Conservation (phyloP, 352 stramenopile species). For the Aphanomyces cochlioides region DNA sequence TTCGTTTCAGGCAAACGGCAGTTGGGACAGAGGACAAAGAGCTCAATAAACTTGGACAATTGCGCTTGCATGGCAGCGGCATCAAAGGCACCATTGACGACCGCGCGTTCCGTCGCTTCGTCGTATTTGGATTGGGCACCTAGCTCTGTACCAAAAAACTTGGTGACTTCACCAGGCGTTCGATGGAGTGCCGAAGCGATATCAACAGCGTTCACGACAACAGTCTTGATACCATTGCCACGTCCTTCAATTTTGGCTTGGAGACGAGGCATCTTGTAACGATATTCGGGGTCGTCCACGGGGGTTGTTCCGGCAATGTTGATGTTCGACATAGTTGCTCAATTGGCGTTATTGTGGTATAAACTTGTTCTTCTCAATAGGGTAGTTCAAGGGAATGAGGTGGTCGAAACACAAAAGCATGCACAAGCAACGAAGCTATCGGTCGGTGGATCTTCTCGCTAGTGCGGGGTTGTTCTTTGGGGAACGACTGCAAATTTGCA, state of each 20-base stretch:
- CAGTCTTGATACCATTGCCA: slow-evolving; percentile 99
- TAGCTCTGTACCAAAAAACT: slow-evolving; percentile 98
- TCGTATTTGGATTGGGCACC: slow-evolving; percentile 98
- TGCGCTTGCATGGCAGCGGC: slow-evolving; percentile 92
- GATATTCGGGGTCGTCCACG: slow-evolving; percentile 93
- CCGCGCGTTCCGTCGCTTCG: slow-evolving; percentile 92
- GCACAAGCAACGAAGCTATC: slow-evolving; percentile 19
- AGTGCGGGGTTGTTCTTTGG: neutral
- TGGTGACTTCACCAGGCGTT: slow-evolving; percentile 94
- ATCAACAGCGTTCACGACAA: slow-evolving; percentile 97
- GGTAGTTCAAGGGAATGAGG: slow-evolving; percentile 11
- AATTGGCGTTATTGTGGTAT: slow-evolving; percentile 21
- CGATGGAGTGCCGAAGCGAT: slow-evolving; percentile 92
- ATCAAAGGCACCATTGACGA: slow-evolving; percentile 97
- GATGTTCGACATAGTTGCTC: slow-evolving; percentile 75
- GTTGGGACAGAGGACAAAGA: slow-evolving; percentile 96
- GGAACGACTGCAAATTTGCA: slow-evolving; percentile 26
- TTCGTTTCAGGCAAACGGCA: slow-evolving; percentile 98
- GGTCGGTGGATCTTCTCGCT: neutral
- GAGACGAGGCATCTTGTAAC: slow-evolving; percentile 99
- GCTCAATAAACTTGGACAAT: slow-evolving; percentile 97
- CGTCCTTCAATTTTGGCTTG: slow-evolving; percentile 97
- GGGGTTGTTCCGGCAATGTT: slow-evolving; percentile 87
- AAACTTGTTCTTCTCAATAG: slow-evolving; percentile 28
- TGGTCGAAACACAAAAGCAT: slow-evolving; percentile 28